Evolutionary conservation across 305 asterid genomes (phyloP).

Genomic region (Plantago rigida): DNA sequence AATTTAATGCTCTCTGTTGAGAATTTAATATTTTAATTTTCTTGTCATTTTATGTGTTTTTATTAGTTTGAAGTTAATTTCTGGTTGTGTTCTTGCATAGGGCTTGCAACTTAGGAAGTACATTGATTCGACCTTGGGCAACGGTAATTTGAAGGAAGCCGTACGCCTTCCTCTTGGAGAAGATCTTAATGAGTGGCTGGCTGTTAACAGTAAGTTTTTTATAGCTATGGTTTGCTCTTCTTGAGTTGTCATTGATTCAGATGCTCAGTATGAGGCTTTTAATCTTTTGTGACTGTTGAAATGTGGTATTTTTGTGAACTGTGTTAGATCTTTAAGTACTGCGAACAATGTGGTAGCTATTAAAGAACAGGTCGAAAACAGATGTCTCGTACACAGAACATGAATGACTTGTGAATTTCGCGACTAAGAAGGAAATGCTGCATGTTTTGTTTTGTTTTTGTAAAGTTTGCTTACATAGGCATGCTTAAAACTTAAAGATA

Average conservation of each 20-base stretch:
- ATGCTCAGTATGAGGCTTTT: background rate
- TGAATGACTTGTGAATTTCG: background rate
- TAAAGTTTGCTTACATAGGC: background rate
- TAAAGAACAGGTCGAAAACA: background rate
- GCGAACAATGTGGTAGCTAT: background rate
- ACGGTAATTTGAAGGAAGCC: constrained; percentile 44
- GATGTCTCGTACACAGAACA: background rate
- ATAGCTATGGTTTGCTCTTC: background rate
- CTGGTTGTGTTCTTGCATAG: too few relatives aligned
- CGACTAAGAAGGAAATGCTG: background rate
- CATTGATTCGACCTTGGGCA: too few relatives aligned
- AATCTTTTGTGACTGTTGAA: background rate
- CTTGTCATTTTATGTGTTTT: too few relatives aligned
- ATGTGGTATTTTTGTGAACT: background rate
- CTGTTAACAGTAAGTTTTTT: constrained; percentile 49
- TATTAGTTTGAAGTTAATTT: too few relatives aligned
- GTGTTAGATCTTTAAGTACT: background rate
- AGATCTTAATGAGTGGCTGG: constrained; percentile 55
- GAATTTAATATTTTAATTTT: background rate
- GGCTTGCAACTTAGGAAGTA: too few relatives aligned
- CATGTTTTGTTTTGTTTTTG: too few relatives aligned
- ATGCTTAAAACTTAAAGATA: too few relatives aligned
- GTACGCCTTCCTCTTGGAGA: constrained; percentile 52
- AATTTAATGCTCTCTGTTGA: background rate
- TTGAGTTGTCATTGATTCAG: background rate